Evolutionary conservation across 805 yeast species (phyloP).

Genomic region (Kuraishia borneana): DNA sequence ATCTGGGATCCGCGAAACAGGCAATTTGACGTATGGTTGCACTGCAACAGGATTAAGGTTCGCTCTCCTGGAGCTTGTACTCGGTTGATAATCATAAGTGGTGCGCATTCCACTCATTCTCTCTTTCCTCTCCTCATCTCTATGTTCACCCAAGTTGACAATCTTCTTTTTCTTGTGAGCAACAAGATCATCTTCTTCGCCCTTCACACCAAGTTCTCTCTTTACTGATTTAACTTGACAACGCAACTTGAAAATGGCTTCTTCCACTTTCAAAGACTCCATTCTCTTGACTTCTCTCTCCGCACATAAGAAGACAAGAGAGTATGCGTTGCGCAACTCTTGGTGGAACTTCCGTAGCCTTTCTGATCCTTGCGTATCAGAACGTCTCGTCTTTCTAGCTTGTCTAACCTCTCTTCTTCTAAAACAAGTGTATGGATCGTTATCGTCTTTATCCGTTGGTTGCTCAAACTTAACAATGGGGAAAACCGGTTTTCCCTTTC

Average conservation of each 20-base stretch:
- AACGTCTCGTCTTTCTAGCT: slow-evolving; percentile 90
- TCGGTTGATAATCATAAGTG: slow-evolving; percentile 8
- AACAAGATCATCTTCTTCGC: slow-evolving; percentile 75
- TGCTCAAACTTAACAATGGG: slow-evolving; percentile 80
- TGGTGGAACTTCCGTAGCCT: slow-evolving; percentile 61
- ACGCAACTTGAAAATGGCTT: slow-evolving; percentile 61
- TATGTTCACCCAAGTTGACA: slow-evolving; percentile 6
- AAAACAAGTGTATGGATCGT: slow-evolving; percentile 92
- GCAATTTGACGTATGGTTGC: slow-evolving; percentile 78
- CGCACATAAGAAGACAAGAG: slow-evolving; percentile 56
- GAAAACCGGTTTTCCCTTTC: slow-evolving; percentile 59
- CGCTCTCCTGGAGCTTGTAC: slow-evolving; percentile 3
- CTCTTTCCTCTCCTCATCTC: slow-evolving; percentile 5
- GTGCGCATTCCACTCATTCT: background rate
- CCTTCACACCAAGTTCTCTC: slow-evolving; percentile 63
- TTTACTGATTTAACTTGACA: slow-evolving; percentile 62
- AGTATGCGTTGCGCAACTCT: slow-evolving; percentile 69
- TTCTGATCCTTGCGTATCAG: slow-evolving; percentile 85
- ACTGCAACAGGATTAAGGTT: slow-evolving; percentile 22
- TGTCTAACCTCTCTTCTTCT: slow-evolving; percentile 92
- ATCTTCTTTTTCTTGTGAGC: slow-evolving; percentile 63
- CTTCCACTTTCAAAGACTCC: slow-evolving; percentile 51
- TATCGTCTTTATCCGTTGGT: slow-evolving; percentile 76
- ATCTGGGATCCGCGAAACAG: slow-evolving; percentile 89
- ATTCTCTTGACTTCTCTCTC: slow-evolving; percentile 60